These are phyloP conservation scores for Talaromyces sp. DNA, from an alignment of 2,329 filamentous ascomycete species.

Conservation along the genomic window DNA sequence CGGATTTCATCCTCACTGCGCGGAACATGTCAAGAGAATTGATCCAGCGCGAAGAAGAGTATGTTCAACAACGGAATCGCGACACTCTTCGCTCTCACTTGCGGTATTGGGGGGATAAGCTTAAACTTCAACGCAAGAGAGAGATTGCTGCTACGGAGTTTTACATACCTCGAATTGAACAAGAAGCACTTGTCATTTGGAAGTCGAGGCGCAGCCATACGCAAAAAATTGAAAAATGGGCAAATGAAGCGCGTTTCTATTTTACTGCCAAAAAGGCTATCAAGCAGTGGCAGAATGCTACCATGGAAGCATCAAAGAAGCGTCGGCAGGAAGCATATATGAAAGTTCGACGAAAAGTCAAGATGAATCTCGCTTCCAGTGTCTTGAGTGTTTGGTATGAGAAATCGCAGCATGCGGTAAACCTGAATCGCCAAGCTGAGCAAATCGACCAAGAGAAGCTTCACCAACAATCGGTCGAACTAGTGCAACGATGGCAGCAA, in stretches of 20 bases:
- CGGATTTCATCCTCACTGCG: slow-evolving; percentile 35
- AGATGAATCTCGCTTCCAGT: slow-evolving; percentile 48
- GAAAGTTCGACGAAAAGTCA: slow-evolving; percentile 48
- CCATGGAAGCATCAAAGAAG: slow-evolving; percentile 46
- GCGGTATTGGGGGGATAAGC: slow-evolving; percentile 31
- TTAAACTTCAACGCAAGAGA: slow-evolving; percentile 35
- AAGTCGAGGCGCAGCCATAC: slow-evolving; percentile 35
- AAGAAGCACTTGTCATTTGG: slow-evolving; percentile 38
- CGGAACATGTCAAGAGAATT: slow-evolving; percentile 32
- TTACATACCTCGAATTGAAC: slow-evolving; percentile 36
- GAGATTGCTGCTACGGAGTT: slow-evolving; percentile 40
- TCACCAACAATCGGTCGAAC: slow-evolving; percentile 26
- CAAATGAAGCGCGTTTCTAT: slow-evolving; percentile 53
- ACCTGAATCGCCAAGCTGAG: slow-evolving; percentile 37
- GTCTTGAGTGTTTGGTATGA: slow-evolving; percentile 36
- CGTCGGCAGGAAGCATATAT: slow-evolving; percentile 54
- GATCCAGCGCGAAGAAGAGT: slow-evolving; percentile 31
- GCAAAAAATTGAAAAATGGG: slow-evolving; percentile 47
- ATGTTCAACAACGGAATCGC: slow-evolving; percentile 27
- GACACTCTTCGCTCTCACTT: slow-evolving; percentile 32
- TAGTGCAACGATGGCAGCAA: slow-evolving; percentile 41
- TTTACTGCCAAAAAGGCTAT: slow-evolving; percentile 47
- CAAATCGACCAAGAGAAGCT: slow-evolving; percentile 30
- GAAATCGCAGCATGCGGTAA: slow-evolving; percentile 25
- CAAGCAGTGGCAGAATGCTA: slow-evolving; percentile 48